Conservation (phyloP, 768 basidiomycete genomes). For the Boletellus ananas region DNA sequence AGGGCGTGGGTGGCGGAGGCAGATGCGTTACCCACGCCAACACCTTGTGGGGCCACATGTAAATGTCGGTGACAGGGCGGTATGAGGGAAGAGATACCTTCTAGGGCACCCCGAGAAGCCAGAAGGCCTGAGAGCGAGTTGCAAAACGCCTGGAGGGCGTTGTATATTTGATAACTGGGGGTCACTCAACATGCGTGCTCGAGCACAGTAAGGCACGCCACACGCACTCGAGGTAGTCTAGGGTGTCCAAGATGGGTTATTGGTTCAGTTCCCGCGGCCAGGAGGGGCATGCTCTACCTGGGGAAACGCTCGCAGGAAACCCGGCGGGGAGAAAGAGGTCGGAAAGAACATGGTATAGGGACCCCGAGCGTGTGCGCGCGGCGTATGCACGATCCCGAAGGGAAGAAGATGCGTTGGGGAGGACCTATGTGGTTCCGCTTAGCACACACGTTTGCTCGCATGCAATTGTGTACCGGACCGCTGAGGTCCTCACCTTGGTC, state of each 20-base stretch:
- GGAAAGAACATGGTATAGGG: constrained; percentile 16
- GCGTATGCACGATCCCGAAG: not conserved
- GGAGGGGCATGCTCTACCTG: constrained; percentile 37
- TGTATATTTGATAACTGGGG: constrained; percentile 60
- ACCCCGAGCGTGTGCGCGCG: not conserved
- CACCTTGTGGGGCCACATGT: constrained; percentile 36
- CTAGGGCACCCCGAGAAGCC: constrained; percentile 63
- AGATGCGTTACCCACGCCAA: constrained; percentile 66
- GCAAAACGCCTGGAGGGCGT: constrained; percentile 67
- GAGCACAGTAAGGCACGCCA: constrained; percentile 3
- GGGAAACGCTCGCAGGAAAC: constrained; percentile 57
- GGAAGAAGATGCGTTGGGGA: not conserved
- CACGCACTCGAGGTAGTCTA: constrained; percentile 55
- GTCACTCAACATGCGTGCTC: not conserved
- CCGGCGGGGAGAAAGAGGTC: constrained; percentile 58
- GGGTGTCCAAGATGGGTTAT: not conserved
- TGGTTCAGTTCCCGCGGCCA: not conserved
- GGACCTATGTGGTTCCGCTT: constrained; percentile 5
- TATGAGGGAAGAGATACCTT: constrained; percentile 40
- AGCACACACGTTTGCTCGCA: constrained; percentile 3
- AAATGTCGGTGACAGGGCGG: not conserved
- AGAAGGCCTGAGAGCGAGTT: constrained; percentile 61
- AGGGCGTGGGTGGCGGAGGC: constrained; percentile 65
- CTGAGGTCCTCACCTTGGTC: constrained; percentile 15
- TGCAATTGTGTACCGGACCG: not conserved